Evolutionary conservation across 2,329 filamentous ascomycete species (phyloP).

Genomic region (Penicillium sp.): DNA sequence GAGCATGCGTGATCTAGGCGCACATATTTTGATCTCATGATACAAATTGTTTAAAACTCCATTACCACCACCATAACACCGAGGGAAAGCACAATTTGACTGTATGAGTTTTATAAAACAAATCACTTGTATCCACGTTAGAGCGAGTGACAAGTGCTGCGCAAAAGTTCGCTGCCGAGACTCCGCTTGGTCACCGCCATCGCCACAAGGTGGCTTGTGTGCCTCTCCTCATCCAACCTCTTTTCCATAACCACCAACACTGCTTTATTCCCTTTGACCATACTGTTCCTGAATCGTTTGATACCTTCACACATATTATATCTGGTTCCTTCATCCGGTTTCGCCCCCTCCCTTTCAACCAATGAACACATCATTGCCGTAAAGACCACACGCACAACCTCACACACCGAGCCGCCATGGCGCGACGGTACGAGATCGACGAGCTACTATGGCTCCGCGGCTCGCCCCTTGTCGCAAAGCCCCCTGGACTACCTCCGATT

Average conservation of each 20-base stretch:
- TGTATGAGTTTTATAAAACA: too few relatives aligned
- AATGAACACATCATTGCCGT: constrained; percentile 33
- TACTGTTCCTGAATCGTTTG: background rate
- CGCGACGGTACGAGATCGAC: constrained; percentile 69
- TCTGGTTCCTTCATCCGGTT: background rate
- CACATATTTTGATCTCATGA: too few relatives aligned
- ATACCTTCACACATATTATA: background rate
- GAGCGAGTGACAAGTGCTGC: background rate
- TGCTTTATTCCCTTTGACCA: constrained; percentile 1
- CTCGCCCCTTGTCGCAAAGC: constrained; percentile 81
- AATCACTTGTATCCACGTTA: too few relatives aligned
- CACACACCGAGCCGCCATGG: constrained; percentile 36
- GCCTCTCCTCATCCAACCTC: constrained; percentile 23
- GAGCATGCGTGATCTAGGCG: too few relatives aligned
- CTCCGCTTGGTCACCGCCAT: constrained; percentile 26
- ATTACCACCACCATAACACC: too few relatives aligned
- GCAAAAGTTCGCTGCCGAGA: constrained; percentile 6
- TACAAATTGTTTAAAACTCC: too few relatives aligned
- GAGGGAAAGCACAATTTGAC: too few relatives aligned
- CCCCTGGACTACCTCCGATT: constrained; percentile 72
- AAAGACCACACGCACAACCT: constrained; percentile 26
- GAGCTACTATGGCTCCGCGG: constrained; percentile 72
- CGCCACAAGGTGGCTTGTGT: constrained; percentile 29
- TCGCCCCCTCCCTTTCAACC: constrained; percentile 16
- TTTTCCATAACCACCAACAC: constrained; percentile 9